These are phyloP conservation scores for Fraxinus anomala DNA, from an alignment of 257 asterid genomes.

Conservation along the genomic window DNA sequence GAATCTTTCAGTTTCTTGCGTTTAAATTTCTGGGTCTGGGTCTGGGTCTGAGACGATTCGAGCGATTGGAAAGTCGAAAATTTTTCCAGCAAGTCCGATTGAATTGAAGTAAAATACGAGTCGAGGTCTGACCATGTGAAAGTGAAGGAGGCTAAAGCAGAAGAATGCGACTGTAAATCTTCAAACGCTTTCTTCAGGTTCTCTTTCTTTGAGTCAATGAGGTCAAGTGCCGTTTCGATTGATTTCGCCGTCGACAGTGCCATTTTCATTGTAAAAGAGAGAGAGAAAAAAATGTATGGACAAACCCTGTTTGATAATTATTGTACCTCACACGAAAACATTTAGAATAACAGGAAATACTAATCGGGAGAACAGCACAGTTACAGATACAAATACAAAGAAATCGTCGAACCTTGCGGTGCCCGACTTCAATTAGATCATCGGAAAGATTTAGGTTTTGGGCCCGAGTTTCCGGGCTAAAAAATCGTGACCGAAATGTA, in stretches of 20 bases:
- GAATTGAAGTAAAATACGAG: conserved; percentile 43
- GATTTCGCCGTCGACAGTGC: conserved; percentile 33
- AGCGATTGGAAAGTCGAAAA: conserved; percentile 46
- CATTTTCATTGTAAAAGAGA: conserved; percentile 18
- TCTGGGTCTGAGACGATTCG: conserved; percentile 26
- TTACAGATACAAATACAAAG: neutral
- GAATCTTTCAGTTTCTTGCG: conserved; percentile 23
- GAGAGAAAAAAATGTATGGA: neutral
- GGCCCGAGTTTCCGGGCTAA: too few relatives aligned
- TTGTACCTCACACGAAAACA: neutral
- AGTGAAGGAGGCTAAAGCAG: conserved; percentile 26
- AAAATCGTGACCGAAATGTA: too few relatives aligned
- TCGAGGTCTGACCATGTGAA: conserved; percentile 56
- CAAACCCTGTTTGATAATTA: neutral
- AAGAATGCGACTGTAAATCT: conserved; percentile 38
- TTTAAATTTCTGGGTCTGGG: conserved; percentile 18
- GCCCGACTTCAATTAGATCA: neutral
- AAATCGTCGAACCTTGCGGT: neutral
- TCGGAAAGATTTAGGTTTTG: too few relatives aligned
- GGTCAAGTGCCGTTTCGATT: conserved; percentile 41
- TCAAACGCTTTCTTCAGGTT: conserved; percentile 42
- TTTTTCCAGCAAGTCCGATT: conserved; percentile 43
- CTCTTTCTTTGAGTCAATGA: conserved; percentile 44
- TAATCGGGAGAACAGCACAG: neutral
- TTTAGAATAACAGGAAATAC: neutral